Conservation (phyloP, 1,284 basidiomycete genomes). For the Apiotrichum domesticum region DNA sequence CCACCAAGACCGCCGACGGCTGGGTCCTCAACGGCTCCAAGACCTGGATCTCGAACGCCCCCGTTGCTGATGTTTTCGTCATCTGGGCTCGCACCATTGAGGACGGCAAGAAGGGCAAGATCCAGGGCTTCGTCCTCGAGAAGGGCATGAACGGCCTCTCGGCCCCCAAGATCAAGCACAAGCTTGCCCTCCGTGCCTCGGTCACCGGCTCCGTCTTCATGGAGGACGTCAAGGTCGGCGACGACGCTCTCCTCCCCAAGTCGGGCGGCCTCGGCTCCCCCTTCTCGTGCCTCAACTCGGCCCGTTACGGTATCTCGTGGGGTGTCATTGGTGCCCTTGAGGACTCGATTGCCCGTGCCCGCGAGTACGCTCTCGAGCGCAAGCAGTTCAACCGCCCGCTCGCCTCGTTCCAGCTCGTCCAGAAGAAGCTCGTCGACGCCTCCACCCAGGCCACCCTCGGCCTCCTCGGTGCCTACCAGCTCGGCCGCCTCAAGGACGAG, state of each 20-base stretch:
- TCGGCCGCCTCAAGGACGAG: slow-evolving; percentile 81
- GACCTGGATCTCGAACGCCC: slow-evolving; percentile 93
- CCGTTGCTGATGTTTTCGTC: slow-evolving; percentile 76
- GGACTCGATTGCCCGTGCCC: slow-evolving; percentile 73
- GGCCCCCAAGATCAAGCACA: slow-evolving; percentile 86
- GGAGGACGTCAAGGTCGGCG: slow-evolving; percentile 68
- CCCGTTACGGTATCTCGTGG: slow-evolving; percentile 86
- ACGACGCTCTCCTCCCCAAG: slow-evolving; percentile 67
- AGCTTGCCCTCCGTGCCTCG: slow-evolving; percentile 81
- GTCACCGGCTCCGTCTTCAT: slow-evolving; percentile 90
- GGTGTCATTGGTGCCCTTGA: slow-evolving; percentile 92
- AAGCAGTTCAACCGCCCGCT: slow-evolving; percentile 83
- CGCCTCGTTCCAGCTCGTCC: slow-evolving; percentile 89
- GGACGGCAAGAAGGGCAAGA: slow-evolving; percentile 56
- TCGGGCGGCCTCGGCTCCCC: slow-evolving; percentile 71
- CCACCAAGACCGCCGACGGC: slow-evolving; percentile 74
- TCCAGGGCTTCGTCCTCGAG: slow-evolving; percentile 77
- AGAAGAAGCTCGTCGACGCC: slow-evolving; percentile 94
- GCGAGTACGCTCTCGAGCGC: slow-evolving; percentile 77
- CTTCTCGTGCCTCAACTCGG: slow-evolving; percentile 86
- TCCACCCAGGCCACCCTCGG: slow-evolving; percentile 77
- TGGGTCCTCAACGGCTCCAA: slow-evolving; percentile 85
- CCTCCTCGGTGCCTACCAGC: slow-evolving; percentile 66
- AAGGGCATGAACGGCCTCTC: slow-evolving; percentile 55
- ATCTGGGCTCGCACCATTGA: slow-evolving; percentile 65